phyloP scores from a whole-genome alignment of 2,329 filamentous ascomycete species.

The Fusarium chaquense region DNA sequence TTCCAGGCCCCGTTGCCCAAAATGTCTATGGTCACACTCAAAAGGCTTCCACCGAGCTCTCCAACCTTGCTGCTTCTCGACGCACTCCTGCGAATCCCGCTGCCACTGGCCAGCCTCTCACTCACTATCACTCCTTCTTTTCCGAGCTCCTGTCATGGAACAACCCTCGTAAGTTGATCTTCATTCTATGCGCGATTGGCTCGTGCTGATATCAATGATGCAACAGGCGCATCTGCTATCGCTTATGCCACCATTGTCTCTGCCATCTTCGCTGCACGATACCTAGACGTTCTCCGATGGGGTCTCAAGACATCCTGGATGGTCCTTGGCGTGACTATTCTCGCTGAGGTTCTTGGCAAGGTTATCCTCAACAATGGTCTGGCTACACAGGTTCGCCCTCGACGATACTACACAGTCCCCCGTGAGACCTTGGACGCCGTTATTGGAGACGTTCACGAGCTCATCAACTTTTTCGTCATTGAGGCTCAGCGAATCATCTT shows the following conservation, averaged over 20 bases:
- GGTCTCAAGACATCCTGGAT: conserved; percentile 74
- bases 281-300: conserved; percentile 75
- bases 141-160: conserved; percentile 76
- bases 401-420: conserved; percentile 75
- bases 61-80: conserved; percentile 68
- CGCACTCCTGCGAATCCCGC: conserved; percentile 65
- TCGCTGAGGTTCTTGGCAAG: conserved; percentile 72
- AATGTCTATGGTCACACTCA: conserved; percentile 68
- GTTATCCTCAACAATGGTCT: conserved; percentile 70
- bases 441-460: conserved; percentile 74
- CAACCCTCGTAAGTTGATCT: conserved; percentile 68
- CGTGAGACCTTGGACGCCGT: conserved; percentile 70
- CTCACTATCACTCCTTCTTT: conserved; percentile 79
- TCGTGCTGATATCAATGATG: conserved; percentile 30
- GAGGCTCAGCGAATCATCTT: conserved; percentile 77
- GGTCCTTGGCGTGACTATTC: conserved; percentile 69
- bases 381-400: conserved; percentile 73
- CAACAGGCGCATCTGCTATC: conserved; percentile 71
- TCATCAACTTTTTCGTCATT: conserved; percentile 79
- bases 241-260: conserved; percentile 70
- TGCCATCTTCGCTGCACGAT: conserved; percentile 72
- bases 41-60: conserved; percentile 68
- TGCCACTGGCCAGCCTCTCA: conserved; percentile 72
- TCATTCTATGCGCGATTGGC: neutral
- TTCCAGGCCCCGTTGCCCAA: conserved; percentile 68